Base-by-base conservation (phyloP, 352 stramenopile species). In the Elongisporangium prolatum region DNA sequence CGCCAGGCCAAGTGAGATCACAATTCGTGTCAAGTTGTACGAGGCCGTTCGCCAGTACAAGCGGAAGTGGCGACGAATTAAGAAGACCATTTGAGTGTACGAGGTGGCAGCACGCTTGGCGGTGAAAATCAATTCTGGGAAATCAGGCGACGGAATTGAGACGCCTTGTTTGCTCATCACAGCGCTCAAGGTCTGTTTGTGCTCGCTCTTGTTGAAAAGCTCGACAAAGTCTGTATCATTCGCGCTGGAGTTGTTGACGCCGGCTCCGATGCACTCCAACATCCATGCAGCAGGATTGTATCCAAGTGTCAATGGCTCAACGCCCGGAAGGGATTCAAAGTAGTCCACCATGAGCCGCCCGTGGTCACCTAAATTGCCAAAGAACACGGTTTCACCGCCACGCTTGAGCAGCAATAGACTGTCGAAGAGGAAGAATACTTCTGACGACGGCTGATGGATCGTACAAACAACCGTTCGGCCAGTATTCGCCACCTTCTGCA, bases 201-300 rank as follows among this genome's bases (percentile, higher is more conserved):
- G 54, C 18, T 56, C 6, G 8, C 64, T 71, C 28, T 40, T 67
- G 7, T 61, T 67, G 49, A 71, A 67, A 24, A 48, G 57, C 2
- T 61, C 24, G 4, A 67, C 64, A 28, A 71, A 71, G 58, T 74
- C 37, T 1, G 40, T 60, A n/a, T 44, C 21, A 52, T 63, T 61
- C 1, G 25, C 24, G 16, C 66, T 67, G 59, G 28, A 59, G 60
- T 85, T 25, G 10, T 69, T 66, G n/a, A 79, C 61, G 47, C 70
- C 79, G 50, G 80, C 75, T 47, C 72, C 72, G 54, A 86, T 82
- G 9, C 74, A 70, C 44, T 88, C 74, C 6, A 97, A 68, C 77
- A 97, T 95, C 87, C 86, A 97, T 6, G 89, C 91, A 10, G 87
- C 84, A 21, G 89, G 86, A 38, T 97, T 96, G 58, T 90, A 76